phyloP scores from a whole-genome alignment of 2,329 filamentous ascomycete species.

The Fusarium illudens region DNA sequence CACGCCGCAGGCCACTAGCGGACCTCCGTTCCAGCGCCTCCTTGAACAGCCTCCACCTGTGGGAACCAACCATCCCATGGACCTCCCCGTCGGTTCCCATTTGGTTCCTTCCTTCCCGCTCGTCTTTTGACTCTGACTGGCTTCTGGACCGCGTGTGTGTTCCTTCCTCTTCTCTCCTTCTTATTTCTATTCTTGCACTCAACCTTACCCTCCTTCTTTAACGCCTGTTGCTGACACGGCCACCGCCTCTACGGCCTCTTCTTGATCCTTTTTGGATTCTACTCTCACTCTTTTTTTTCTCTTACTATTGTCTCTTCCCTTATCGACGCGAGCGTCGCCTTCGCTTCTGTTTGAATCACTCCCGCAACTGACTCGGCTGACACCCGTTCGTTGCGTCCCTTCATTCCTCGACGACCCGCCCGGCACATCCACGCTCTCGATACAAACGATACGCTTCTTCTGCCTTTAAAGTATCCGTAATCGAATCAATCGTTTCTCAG shows the following conservation, averaged over 20 bases:
- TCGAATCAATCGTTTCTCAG: slow-evolving; percentile 3
- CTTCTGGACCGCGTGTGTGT: background rate
- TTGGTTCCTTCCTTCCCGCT: background rate
- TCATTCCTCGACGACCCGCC: slow-evolving; percentile 23
- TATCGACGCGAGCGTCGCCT: slow-evolving; percentile 32
- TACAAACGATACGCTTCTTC: slow-evolving; percentile 7
- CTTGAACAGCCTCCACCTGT: background rate
- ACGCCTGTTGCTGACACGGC: slow-evolving; percentile 17
- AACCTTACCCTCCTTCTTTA: background rate
- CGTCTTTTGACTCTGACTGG: slow-evolving; percentile 1
- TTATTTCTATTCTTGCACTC: background rate
- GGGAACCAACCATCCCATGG: background rate
- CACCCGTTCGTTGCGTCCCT: background rate
- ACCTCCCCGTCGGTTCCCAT: slow-evolving; percentile 6
- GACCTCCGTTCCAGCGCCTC: slow-evolving; percentile 9
- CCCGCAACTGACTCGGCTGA: background rate
- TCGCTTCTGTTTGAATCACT: background rate
- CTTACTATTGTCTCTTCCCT: slow-evolving; percentile 14
- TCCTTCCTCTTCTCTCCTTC: background rate
- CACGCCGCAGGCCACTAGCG: slow-evolving; percentile 21
- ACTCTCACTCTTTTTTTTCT: slow-evolving; percentile 15
- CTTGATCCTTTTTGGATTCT: slow-evolving; percentile 5
- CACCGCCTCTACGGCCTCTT: slow-evolving; percentile 19
- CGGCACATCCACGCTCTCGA: background rate
- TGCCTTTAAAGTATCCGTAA: background rate